A percentile compares a stretch with the other conserved stretches of the same genome.
These are phyloP conservation scores for Tilletia walkeri DNA, from an alignment of 1,284 basidiomycete genomes.

Conservation along the genomic window DNA sequence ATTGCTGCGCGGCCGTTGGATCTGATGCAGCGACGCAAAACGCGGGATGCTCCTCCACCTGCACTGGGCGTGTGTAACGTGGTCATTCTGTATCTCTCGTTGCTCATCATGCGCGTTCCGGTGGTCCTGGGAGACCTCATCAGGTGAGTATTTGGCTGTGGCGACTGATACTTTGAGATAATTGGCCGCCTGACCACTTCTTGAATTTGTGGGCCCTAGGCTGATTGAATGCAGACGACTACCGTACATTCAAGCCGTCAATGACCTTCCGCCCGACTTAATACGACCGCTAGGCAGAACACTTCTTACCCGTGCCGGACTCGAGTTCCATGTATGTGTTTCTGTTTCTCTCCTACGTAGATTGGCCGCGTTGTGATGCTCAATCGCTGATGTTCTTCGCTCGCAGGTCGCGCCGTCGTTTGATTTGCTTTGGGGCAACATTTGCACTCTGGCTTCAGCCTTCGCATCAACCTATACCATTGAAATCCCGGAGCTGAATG, in stretches of 20 bases:
- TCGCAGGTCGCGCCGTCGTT: conserved; percentile 27
- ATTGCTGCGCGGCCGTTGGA: not conserved
- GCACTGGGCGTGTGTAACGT: not conserved
- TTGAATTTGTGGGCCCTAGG: conserved; percentile 41
- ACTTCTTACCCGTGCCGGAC: conserved; percentile 67
- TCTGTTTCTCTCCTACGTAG: not conserved
- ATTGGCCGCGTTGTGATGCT: conserved; percentile 20
- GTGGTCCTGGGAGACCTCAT: conserved; percentile 37
- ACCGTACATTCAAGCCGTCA: conserved; percentile 76
- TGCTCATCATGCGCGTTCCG: conserved; percentile 39
- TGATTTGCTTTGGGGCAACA: conserved; percentile 34
- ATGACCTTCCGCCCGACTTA: conserved; percentile 68
- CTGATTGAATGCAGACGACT: conserved; percentile 71
- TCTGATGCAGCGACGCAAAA: not conserved
- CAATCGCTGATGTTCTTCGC: conserved; percentile 34
- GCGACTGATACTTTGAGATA: conserved; percentile 45
- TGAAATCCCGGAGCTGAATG: conserved; percentile 74
- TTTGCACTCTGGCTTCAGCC: not conserved
- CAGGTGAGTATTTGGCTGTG: conserved; percentile 1
- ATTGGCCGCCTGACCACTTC: not conserved
- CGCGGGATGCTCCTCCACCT: not conserved
- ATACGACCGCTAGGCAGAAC: conserved; percentile 70
- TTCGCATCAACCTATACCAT: conserved; percentile 59
- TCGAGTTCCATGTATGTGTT: conserved; percentile 58
- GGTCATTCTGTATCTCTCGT: conserved; percentile 39